A percentile compares a stretch with the other conserved stretches of the same genome.
These are phyloP conservation scores for Erigeron canadensis DNA, from an alignment of 129 eudicot genomes.

Conservation along the genomic window DNA sequence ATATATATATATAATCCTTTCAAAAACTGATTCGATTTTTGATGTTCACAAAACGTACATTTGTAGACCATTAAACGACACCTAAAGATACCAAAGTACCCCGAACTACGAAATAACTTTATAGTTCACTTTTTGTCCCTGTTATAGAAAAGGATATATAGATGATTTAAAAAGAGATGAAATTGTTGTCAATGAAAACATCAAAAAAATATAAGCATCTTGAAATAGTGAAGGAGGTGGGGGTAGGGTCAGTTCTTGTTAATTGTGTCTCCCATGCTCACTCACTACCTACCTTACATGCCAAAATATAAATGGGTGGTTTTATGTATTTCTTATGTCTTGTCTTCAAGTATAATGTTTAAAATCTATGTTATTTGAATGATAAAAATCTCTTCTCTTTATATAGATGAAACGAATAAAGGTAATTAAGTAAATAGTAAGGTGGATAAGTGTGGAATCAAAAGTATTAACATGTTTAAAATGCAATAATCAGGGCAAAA, in stretches of 20 bases:
- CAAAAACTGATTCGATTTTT: background rate
- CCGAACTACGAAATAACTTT: background rate
- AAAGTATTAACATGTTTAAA: too few species aligned
- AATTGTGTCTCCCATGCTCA: conserved; percentile 30
- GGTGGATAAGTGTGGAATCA: too few species aligned
- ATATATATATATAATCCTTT: background rate
- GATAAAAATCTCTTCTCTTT: conserved; percentile 26
- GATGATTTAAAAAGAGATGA: conserved; percentile 2
- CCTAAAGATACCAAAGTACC: conserved; percentile 15
- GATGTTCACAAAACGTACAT: background rate
- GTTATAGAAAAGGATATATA: conserved; percentile 6
- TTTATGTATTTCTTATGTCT: conserved; percentile 10
- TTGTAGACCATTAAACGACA: conserved; percentile 11
- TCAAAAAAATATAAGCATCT: conserved; percentile 19
- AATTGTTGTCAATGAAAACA: conserved; percentile 23
- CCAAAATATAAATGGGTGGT: background rate
- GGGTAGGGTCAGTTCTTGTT: conserved; percentile 28
- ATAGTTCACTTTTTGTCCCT: conserved; percentile 12
- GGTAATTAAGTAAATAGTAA: too few species aligned
- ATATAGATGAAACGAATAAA: too few species aligned
- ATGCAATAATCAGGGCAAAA: too few species aligned
- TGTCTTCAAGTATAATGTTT: conserved; percentile 4
- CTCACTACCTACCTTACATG: conserved; percentile 2
- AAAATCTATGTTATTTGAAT: conserved; percentile 3
- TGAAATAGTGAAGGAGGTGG: conserved; percentile 11